Base-by-base conservation (phyloP, 208 protist genomes). In the Trypanosoma theileri region DNA sequence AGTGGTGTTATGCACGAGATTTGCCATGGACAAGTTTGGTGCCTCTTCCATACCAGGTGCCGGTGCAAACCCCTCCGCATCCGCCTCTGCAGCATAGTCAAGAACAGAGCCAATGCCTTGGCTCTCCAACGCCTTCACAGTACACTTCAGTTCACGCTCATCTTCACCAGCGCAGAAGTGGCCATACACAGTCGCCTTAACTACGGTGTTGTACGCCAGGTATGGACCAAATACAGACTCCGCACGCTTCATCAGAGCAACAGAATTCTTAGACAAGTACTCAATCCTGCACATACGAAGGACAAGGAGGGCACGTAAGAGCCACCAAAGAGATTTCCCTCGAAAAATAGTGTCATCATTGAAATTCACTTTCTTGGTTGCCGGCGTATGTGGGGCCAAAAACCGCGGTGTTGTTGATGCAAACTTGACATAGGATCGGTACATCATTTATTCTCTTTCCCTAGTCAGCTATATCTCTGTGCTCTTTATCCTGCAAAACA, bases 131-230 rank as follows among this genome's bases (percentile, higher is more conserved):
- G 65, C 51, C 13, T 84, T 67, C 26, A 98, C 71, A 0, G 91
- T 92, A 48, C 79, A 50, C 40, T 83, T 69, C 16, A 97, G 73
- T 67, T 98, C 95, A n/a, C 84, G 62, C 28, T 89, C 89, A 69
- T 91, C 88, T 69, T 95, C 93, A n/a, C 97, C 97, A 6, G 90
- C 97, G 70, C 96, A 98, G 67, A 98, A 98, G 69, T 98, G 95
- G 53, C 69, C 66, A 68, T 97, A 98, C 54, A 98, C 95, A n/a
- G 94, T 97, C 31, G 71, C 55, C 73, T 95, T 96, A 26, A 97
- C 88, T 4, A 87, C 46, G 19, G 90, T 57, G 26, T 81, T 79
- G 69, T 96, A 91, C 0, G 91, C 95, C 26, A 97, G 53, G 44
- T 67, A 81, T 11, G 63, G 75, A 35, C 92, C 95, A 1, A 97